Base-by-base conservation (phyloP, 2,329 filamentous ascomycete genomes). In the Sclerotinia nivalis region DNA sequence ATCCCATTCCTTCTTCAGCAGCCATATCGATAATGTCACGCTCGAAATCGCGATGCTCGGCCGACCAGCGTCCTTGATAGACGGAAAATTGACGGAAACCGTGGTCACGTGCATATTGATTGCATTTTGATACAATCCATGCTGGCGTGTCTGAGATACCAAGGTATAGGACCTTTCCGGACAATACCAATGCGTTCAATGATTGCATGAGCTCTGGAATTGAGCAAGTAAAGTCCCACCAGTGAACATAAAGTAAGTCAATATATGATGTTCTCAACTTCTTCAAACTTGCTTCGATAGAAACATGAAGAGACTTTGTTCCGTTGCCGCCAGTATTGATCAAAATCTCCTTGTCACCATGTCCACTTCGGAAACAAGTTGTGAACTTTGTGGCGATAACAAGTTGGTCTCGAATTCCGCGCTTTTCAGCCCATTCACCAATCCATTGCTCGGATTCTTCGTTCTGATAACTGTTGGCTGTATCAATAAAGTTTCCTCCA, bases 401-500 rank as follows among this genome's bases (percentile, higher is more conserved):
- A 79, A 93, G 86, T 64, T 79, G 71, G 73, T 91, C 89, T 34
- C 91, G 85, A 71, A 86, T 86, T n/a, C 84, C 83, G 13, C 88
- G 85, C 71, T 84, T 84, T 74, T 84, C 82, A 87, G 91, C 89
- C 89, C 90, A 93, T 74, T 90, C 88, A 49, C 90, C 90, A 69
- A 93, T 81, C 86, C 89, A 90, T 66, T 76, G 79, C 79, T 92
- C 90, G 0, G 86, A 88, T 74, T 89, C 79, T 66, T 85, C 86
- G 70, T 84, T 74, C 52, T 77, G 89, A 79, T 92, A 92, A 78
- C 88, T 89, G 80, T 88, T 90, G 70, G 89, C 71, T 22, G 87
- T 90, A 77, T 91, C 89, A 76, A 91, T 89, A 77, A 91, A 90
- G 80, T 91, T 91, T 20, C 89, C 89, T 5, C 88, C 88, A 0